Evolutionary conservation across 768 basidiomycete species (phyloP), one percentile per base, ranked within the genome.

Genomic region (Mycena belliarum): DNA sequence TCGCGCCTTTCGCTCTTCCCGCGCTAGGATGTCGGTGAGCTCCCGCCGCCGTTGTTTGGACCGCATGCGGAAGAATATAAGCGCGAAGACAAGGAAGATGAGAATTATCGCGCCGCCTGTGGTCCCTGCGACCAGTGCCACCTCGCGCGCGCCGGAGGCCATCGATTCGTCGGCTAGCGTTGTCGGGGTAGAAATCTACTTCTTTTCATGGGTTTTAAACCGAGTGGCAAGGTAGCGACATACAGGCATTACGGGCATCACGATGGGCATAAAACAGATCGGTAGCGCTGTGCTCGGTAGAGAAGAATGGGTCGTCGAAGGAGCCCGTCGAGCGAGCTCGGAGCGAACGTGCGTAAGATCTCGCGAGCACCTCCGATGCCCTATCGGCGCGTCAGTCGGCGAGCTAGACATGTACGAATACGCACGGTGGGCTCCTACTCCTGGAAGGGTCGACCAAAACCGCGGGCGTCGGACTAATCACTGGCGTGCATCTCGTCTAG

Each of bases 241-340:
- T 50, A 59, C 58, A 21, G 57, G 52, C 57, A 59, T 59, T 9
- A n/a, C n/a, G n/a, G 47, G 11, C 57, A 59, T 59, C 2, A 41
- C 7, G 9, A n/a, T 50, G 14, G 25, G 20, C 26, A 16, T 12
- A 20, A 42, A 21, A 26, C n/a, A 49, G 20, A 26, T 3, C n/a
- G 57, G 32, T 18, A 18, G 46, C 42, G 18, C 8, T n/a, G 32
- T 3, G 18, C 42, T 21, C 23, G 25, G 24, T 26, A 50, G 44
- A 3, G 40, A 35, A n/a, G 12, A 11, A 29, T n/a, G 14, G 23
- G 28, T 1, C 44, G 48, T 24, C 1, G 15, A 44, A 43, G 50
- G 38, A 51, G 37, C 44, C 44, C 52, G 16, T 25, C 33, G 24
- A n/a, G 37, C 25, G 45, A 33, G 33, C n/a, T 45, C 49, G 16